Evolutionary conservation across 2,329 filamentous ascomycete species (phyloP), one percentile per base, ranked within the genome.

Genomic region (Tolypocladium ovalisporum): DNA sequence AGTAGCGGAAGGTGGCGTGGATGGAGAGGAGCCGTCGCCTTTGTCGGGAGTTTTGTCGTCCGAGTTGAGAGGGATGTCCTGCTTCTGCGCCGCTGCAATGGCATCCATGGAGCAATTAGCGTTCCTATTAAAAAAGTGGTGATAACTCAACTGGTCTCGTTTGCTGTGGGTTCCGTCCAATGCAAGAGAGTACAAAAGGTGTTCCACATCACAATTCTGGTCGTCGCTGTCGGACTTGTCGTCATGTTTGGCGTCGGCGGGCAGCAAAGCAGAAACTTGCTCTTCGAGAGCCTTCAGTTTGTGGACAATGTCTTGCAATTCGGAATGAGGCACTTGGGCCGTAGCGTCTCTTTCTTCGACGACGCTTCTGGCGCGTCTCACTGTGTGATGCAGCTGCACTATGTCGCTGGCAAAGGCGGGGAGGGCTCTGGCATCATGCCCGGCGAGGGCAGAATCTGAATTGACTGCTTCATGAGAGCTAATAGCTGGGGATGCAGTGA

Each of bases 231-330:
- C 54, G 27, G 22, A 4, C 13, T 54, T 49, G 53, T 60, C 54
- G 27, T 59, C 53, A n/a, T 58, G 52, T n/a, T 42, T 24, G n/a
- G 47, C 34, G 5, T 32, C 47, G 15, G 39, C 36, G 29, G 63
- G 57, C 15, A 72, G 52, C 62, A 70, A 60, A 22, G 44, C 59
- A 27, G 59, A 56, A 19, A 71, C 66, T 59, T 71, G 64, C 22
- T 63, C 57, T 56, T 69, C 62, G 1, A 71, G 61, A 2, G 42
- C 56, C 39, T 65, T 61, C 52, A 71, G 64, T 57, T 68, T 67
- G 44, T 63, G 57, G 7, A 71, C 60, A 24, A 72, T 64, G 34
- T 63, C 60, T 5, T 63, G 53, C 7, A 71, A 52, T 24, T 62
- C 62, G 29, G 62, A 56, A 32, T 62, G 57, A 6, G 66, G 58